Percentiles rank a stretch among this genome's conserved stretches.
These are phyloP conservation scores for Cryptococcus sp. DNA, from an alignment of 1,284 basidiomycete genomes.

Conservation along the genomic window DNA sequence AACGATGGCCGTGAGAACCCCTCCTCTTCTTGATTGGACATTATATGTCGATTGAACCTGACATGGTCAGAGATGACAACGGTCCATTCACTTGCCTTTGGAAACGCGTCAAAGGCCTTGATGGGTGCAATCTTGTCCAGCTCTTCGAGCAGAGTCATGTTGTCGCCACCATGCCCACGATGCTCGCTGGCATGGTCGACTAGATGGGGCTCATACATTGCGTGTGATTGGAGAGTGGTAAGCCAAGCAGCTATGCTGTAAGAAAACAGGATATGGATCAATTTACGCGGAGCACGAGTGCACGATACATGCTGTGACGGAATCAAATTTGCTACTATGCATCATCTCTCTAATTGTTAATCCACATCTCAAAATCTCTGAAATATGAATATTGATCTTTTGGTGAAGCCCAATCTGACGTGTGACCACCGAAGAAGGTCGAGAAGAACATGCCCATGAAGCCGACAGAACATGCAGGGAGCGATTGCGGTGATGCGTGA, in stretches of 20 bases:
- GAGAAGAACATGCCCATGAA: slow-evolving; percentile 22
- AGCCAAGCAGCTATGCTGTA: too few relatives aligned
- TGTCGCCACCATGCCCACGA: slow-evolving; percentile 15
- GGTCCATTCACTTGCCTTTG: slow-evolving; percentile 59
- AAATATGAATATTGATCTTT: slow-evolving; percentile 73
- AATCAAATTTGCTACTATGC: background rate
- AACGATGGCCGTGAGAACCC: slow-evolving; percentile 82
- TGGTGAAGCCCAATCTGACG: slow-evolving; percentile 64
- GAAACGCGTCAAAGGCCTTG: slow-evolving; percentile 66
- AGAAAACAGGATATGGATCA: too few relatives aligned
- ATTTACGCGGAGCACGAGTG: too few relatives aligned
- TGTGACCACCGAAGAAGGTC: slow-evolving; percentile 78
- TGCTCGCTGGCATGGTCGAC: slow-evolving; percentile 25
- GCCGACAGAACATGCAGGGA: slow-evolving; percentile 7
- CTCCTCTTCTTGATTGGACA: slow-evolving; percentile 78
- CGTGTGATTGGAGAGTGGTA: background rate
- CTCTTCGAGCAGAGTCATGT: slow-evolving; percentile 45
- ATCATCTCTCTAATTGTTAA: slow-evolving; percentile 33
- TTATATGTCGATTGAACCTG: slow-evolving; percentile 81
- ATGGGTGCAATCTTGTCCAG: slow-evolving; percentile 53
- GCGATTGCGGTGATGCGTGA: background rate
- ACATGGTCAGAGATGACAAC: background rate
- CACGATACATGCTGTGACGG: too few relatives aligned
- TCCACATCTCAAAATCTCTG: slow-evolving; percentile 62
- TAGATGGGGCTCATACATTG: slow-evolving; percentile 44